These are phyloP conservation scores for Boletus semigastroideus DNA, from an alignment of 1,284 basidiomycete species.

Conservation along the genomic window DNA sequence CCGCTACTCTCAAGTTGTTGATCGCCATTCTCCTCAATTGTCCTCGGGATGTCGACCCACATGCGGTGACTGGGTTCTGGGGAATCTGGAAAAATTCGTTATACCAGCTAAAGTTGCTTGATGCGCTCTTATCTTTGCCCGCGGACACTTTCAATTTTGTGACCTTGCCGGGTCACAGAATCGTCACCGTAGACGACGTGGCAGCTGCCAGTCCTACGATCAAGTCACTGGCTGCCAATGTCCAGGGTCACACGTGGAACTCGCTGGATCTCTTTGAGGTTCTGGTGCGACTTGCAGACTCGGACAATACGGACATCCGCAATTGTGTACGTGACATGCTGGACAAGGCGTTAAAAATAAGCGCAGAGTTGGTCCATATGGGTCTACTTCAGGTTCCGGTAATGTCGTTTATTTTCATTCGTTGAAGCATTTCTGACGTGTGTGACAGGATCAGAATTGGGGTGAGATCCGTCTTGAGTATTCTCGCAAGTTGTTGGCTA, in stretches of 20 bases:
- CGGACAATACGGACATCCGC: constrained; percentile 69
- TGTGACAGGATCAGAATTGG: constrained; percentile 72
- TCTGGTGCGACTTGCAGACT: constrained; percentile 74
- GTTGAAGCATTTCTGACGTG: not conserved
- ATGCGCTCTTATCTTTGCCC: constrained; percentile 84
- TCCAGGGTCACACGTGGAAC: constrained; percentile 93
- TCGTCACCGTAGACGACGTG: constrained; percentile 86
- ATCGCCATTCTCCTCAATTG: constrained; percentile 77
- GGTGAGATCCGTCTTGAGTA: constrained; percentile 86
- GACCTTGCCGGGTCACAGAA: constrained; percentile 74
- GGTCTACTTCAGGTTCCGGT: constrained; percentile 90
- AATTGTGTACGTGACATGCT: constrained; percentile 84
- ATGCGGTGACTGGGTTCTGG: constrained; percentile 82
- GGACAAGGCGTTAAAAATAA: constrained; percentile 89
- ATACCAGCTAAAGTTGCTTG: constrained; percentile 85
- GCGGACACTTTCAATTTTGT: constrained; percentile 92
- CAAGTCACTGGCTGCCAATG: constrained; percentile 79
- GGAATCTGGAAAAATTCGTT: constrained; percentile 81
- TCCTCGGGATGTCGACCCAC: constrained; percentile 66
- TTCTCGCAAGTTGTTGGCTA: constrained; percentile 80
- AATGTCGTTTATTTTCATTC: constrained; percentile 6
- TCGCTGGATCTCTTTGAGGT: constrained; percentile 90
- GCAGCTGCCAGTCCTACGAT: constrained; percentile 83
- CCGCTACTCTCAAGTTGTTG: constrained; percentile 76
- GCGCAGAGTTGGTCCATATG: constrained; percentile 93